Conservation (phyloP, 306 rosid genomes). For the Cucurbita argyrosperma region DNA sequence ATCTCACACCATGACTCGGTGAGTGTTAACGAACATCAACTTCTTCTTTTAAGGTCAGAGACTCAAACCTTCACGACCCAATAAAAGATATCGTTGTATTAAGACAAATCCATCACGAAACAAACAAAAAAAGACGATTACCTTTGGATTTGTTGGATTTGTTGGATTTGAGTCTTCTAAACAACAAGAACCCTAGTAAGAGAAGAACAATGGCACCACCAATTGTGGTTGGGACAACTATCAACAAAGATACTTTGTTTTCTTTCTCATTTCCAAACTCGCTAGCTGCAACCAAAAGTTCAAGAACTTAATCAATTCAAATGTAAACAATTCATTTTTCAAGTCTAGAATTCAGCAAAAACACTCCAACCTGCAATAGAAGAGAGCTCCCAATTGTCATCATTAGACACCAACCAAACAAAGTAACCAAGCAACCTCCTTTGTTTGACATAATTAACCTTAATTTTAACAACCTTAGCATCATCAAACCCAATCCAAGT, state of each 20-base stretch:
- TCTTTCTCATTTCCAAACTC: background rate
- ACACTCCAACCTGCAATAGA: slow-evolving; percentile 2
- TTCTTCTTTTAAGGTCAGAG: background rate
- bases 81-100: background rate
- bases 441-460: slow-evolving; percentile 23
- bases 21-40: background rate
- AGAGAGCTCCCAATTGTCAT: background rate
- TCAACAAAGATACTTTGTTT: background rate
- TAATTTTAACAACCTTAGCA: slow-evolving; percentile 11
- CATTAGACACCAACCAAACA: slow-evolving; percentile 14
- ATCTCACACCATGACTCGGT: too few species aligned
- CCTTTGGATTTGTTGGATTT: background rate
- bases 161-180: background rate
- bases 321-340: background rate
- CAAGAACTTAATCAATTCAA: background rate
- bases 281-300: background rate
- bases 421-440: slow-evolving; percentile 25
- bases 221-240: background rate
- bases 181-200: background rate
- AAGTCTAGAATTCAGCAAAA: background rate
- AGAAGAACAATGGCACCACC: background rate
- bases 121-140: background rate
- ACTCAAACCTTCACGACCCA: background rate
- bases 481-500: slow-evolving; percentile 35
- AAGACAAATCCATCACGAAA: background rate